Base-by-base conservation (phyloP, 352 stramenopile species). In the Pythium pyrilobum region DNA sequence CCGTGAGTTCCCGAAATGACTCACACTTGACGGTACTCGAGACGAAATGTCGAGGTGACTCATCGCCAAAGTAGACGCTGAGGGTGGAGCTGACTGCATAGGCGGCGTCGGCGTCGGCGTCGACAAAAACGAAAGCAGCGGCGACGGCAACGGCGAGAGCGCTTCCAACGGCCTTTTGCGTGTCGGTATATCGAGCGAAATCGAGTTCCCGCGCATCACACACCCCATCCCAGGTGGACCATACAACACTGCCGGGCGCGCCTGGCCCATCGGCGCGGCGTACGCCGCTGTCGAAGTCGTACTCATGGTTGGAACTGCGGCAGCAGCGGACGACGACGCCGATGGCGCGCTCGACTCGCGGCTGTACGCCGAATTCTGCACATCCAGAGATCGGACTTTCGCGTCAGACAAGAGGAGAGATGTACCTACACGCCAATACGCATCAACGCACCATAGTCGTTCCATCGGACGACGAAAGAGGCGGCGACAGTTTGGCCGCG, bases 391-490 rank as follows among this genome's bases (percentile, higher is more conserved):
- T 27, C n/a, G 43, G 20, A 21, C 40, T 47, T 48, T 34, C 34
- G 42, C 25, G 42, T 60, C 21, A 60, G 43, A 31, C 10, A 51
- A 36, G 29, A 9, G 12, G 20, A 52, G 12, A 37, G 18, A 45
- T n/a, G 5, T 6, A 8, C 21, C 15, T 38, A 25, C 15, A 49
- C 21, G 23, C 11, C 27, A 3, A 18, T 13, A 6, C 5, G 4
- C 25, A 27, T 42, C 16, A 8, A 56, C 59, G 27, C 40, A 67
- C 60, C 60, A 67, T 67, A 56, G 52, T 47, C 44, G 53, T 37
- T 52, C 53, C 60, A 67, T 67, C 60, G 53, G 53, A 62, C 33
- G 52, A 56, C 37, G 52, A 57, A 37, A 20, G 45, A 56, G 53
- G 53, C 43, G 45, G 52, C 52, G 54, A 67, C 60, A 63, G 54